phyloP scores from a whole-genome alignment of 2,329 filamentous ascomycete species.

The Monilinia fructicola region DNA sequence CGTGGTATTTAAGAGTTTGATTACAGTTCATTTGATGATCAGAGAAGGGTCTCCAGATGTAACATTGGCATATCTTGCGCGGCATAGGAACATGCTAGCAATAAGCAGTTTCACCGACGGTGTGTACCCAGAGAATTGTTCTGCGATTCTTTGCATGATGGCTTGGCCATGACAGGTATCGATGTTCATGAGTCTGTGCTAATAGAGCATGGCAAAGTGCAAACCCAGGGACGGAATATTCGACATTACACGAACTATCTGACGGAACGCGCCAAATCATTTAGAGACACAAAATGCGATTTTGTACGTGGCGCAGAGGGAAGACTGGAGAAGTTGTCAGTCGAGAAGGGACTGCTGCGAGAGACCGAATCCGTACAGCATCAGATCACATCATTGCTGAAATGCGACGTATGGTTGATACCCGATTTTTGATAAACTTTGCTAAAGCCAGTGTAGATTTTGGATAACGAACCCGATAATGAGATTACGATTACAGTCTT shows the following conservation, averaged over 20 bases:
- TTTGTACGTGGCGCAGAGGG: constrained; percentile 83
- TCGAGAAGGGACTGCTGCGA: constrained; percentile 88
- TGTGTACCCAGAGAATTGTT: constrained; percentile 47
- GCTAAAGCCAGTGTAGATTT: constrained; percentile 57
- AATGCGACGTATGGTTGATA: constrained; percentile 74
- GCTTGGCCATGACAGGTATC: constrained; percentile 27
- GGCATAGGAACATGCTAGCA: constrained; percentile 78
- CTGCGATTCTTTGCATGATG: constrained; percentile 19
- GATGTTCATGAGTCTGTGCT: constrained; percentile 40
- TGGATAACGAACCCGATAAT: constrained; percentile 87
- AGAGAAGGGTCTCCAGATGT: constrained; percentile 88
- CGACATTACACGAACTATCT: constrained; percentile 88
- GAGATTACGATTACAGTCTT: constrained; percentile 96
- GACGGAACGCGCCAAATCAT: constrained; percentile 76
- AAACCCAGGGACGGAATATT: constrained; percentile 94
- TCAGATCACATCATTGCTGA: constrained; percentile 80
- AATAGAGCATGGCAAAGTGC: constrained; percentile 58
- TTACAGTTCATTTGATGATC: constrained; percentile 96
- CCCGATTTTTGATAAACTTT: constrained; percentile 3
- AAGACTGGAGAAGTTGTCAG: constrained; percentile 77
- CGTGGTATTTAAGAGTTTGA: constrained; percentile 97
- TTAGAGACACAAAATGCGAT: constrained; percentile 80
- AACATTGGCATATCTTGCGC: constrained; percentile 79
- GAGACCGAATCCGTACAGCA: constrained; percentile 90
- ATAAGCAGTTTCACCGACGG: constrained; percentile 92